These are phyloP conservation scores for Starmerella scarabaei DNA, from an alignment of 805 yeast species.

Conservation along the genomic window DNA sequence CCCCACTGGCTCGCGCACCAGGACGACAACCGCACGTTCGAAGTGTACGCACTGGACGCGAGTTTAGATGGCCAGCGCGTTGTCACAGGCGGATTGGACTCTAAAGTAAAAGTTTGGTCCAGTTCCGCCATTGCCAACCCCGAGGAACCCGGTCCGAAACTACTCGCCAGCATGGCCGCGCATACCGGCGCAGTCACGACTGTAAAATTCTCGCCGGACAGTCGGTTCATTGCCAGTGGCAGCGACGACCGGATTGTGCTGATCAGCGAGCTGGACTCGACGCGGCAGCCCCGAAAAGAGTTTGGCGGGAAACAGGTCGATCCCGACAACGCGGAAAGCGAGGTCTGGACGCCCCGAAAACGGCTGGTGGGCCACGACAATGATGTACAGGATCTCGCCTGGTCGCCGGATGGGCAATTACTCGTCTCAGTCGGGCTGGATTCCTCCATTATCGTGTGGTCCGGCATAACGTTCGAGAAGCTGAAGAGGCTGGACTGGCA, in stretches of 20 bases:
- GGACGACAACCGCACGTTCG: constrained; percentile 72
- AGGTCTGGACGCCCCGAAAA: constrained; percentile 89
- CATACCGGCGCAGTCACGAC: constrained; percentile 96
- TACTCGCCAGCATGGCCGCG: constrained; percentile 74
- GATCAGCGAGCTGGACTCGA: constrained; percentile 89
- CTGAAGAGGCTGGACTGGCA: constrained; percentile 83
- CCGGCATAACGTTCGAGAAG: constrained; percentile 79
- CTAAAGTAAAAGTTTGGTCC: constrained; percentile 86
- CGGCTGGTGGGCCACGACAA: constrained; percentile 93
- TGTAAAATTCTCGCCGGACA: constrained; percentile 84
- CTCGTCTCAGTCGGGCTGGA: constrained; percentile 91
- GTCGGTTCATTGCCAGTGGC: constrained; percentile 82
- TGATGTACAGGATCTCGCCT: constrained; percentile 93
- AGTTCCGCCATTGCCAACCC: constrained; percentile 66
- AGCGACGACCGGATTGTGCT: constrained; percentile 86
- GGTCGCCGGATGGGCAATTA: constrained; percentile 91
- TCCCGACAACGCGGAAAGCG: constrained; percentile 51
- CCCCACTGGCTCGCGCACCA: constrained; percentile 56
- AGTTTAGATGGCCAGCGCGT: constrained; percentile 71
- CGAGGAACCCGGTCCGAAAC: constrained; percentile 12
- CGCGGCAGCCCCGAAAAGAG: constrained; percentile 36
- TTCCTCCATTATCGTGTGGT: constrained; percentile 86
- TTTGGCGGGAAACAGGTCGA: constrained; percentile 41
- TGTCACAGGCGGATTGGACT: constrained; percentile 91
- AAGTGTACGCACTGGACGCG: constrained; percentile 71